phyloP scores from a whole-genome alignment of 108 stramenopile species.

The Nitzschia palea region DNA sequence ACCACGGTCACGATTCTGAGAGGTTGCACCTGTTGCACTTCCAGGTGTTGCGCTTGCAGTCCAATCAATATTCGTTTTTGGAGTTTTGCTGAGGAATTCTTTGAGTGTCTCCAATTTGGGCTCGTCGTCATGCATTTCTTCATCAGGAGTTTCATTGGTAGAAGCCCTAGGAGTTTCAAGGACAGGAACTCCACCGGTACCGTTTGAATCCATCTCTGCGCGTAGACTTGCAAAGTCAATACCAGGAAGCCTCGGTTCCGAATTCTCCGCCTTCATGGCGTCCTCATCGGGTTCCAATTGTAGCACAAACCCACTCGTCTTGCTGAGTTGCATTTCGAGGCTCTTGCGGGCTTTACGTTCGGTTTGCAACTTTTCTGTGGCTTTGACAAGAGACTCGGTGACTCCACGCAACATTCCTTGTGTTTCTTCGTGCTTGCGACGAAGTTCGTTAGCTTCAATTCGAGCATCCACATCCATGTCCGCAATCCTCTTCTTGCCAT shows the following conservation, averaged over 20 bases:
- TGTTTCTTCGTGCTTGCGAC: slow-evolving; percentile 40
- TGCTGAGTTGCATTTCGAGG: slow-evolving; percentile 20
- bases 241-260: background rate
- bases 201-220: slow-evolving; percentile 24
- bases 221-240: slow-evolving; percentile 43
- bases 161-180: background rate
- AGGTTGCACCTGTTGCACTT: background rate
- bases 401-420: slow-evolving; percentile 47
- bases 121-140: slow-evolving; percentile 25
- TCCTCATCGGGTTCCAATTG: slow-evolving; percentile 19
- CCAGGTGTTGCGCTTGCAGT: slow-evolving; percentile 13
- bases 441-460: slow-evolving; percentile 34
- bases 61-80: slow-evolving; percentile 39
- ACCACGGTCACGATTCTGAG: slow-evolving; percentile 34
- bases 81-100: slow-evolving; percentile 44
- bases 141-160: slow-evolving; percentile 13
- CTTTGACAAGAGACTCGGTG: slow-evolving; percentile 40
- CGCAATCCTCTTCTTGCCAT: slow-evolving; percentile 11
- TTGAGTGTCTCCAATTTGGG: slow-evolving; percentile 43
- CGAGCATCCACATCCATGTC: slow-evolving; percentile 28
- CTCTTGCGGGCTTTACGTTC: slow-evolving; percentile 35
- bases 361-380: slow-evolving; percentile 38
- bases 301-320: slow-evolving; percentile 21
- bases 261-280: slow-evolving; percentile 1
- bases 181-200: background rate